Conservation (phyloP, 2,329 filamentous ascomycete genomes). For the Trichocomaceae sp. region DNA sequence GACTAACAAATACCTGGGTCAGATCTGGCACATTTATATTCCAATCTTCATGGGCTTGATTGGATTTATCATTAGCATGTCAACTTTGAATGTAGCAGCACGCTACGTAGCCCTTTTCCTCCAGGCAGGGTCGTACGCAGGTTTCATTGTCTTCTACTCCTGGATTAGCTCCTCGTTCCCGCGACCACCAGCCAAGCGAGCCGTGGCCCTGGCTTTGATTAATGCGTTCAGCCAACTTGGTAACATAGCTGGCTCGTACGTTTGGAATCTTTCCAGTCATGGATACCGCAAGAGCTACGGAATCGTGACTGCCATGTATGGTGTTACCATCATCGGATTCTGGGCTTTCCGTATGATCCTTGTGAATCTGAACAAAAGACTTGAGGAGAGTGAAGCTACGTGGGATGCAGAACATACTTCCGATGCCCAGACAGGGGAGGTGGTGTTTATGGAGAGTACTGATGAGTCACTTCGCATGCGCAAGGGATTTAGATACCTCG, state of each 20-base stretch:
- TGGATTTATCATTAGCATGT: neutral
- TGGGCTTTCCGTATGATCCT: neutral
- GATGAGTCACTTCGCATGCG: neutral
- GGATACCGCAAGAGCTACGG: neutral
- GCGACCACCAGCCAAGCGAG: constrained; percentile 35
- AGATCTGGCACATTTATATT: neutral
- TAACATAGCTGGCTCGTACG: constrained; percentile 43
- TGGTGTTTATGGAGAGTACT: neutral
- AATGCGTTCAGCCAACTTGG: constrained; percentile 40
- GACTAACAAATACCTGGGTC: neutral
- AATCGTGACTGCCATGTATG: neutral
- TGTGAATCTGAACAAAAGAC: neutral
- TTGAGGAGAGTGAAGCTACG: neutral
- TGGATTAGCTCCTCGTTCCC: constrained; percentile 33
- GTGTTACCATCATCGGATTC: neutral
- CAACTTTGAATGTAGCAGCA: neutral
- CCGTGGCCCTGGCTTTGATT: constrained; percentile 31
- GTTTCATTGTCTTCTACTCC: constrained; percentile 41
- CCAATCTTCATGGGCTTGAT: constrained; percentile 12
- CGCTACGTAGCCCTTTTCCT: constrained; percentile 17
- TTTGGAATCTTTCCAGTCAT: neutral
- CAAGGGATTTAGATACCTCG: neutral
- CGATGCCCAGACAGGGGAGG: neutral
- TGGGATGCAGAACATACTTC: neutral
- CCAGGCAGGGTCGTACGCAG: constrained; percentile 39